These are phyloP conservation scores for Primulina huaijiensis DNA, from an alignment of 257 asterid species.

Conservation along the genomic window DNA sequence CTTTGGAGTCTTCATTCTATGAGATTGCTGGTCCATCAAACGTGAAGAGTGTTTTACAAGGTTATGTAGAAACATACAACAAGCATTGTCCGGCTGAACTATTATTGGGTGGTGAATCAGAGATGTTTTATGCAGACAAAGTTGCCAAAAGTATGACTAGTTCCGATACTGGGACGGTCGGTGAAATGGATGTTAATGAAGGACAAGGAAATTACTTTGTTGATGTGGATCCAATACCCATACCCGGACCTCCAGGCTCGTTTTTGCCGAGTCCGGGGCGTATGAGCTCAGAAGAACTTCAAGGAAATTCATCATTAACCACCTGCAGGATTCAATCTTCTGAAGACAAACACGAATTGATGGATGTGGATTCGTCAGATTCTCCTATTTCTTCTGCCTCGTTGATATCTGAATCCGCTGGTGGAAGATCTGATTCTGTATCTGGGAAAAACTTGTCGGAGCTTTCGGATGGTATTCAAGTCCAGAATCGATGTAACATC, in stretches of 20 bases:
- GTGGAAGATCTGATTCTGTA: conserved; percentile 50
- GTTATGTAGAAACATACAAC: conserved; percentile 31
- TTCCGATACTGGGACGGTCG: conserved; percentile 22
- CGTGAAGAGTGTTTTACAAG: conserved; percentile 31
- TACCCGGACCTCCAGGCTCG: conserved; percentile 96
- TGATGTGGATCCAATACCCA: conserved; percentile 79
- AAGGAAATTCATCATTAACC: conserved; percentile 71
- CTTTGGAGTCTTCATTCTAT: conserved; percentile 39
- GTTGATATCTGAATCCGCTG: conserved; percentile 41
- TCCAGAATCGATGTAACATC: conserved; percentile 31
- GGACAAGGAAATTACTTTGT: conserved; percentile 52
- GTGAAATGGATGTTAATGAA: conserved; percentile 43
- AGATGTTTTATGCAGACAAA: conserved; percentile 38
- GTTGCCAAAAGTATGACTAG: conserved; percentile 32
- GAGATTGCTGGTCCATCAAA: conserved; percentile 35
- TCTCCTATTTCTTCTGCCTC: conserved; percentile 73
- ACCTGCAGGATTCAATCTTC: conserved; percentile 73
- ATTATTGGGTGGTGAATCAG: conserved; percentile 45
- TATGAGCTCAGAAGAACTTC: conserved; percentile 72
- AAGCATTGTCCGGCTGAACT: conserved; percentile 41
- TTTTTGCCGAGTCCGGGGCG: conserved; percentile 89
- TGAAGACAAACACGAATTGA: conserved; percentile 57
- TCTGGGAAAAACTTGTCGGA: conserved; percentile 36
- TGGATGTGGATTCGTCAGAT: conserved; percentile 62
- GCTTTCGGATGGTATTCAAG: conserved; percentile 29